phyloP scores from a whole-genome alignment of 139 green algal species.

The Prasinococcaceae sp. region DNA sequence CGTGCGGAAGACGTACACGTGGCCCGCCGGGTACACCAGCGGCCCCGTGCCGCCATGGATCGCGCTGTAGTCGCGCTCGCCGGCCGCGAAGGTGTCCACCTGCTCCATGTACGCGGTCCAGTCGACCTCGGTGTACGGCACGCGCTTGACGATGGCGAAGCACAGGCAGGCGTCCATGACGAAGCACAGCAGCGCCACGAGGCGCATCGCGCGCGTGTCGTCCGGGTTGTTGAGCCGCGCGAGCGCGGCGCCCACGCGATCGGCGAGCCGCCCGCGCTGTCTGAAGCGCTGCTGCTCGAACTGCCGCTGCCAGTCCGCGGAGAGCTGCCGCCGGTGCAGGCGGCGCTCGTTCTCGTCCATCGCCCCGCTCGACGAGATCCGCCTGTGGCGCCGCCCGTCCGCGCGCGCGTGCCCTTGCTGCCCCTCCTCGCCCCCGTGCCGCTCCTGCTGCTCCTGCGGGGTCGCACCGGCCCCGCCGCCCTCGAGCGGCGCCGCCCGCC shows the following conservation, averaged over 20 bases:
- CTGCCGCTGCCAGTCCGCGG: too few relatives aligned
- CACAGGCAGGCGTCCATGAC: constrained; percentile 10
- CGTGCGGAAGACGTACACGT: constrained; percentile 53
- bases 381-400: too few relatives aligned
- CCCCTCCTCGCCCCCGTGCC: background rate
- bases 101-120: constrained; percentile 44
- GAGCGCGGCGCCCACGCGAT: too few relatives aligned
- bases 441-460: too few relatives aligned
- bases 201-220: background rate
- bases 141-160: constrained; percentile 6
- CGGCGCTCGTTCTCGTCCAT: too few relatives aligned
- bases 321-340: too few relatives aligned
- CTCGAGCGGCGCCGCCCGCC: too few relatives aligned
- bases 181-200: constrained; percentile 3
- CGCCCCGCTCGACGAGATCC: too few relatives aligned
- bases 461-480: too few relatives aligned
- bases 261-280: too few relatives aligned
- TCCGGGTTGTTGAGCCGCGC: constrained; percentile 8
- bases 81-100: constrained; percentile 23
- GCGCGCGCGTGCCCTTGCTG: background rate
- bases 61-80: constrained; percentile 60
- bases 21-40: constrained; percentile 72
- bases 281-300: too few relatives aligned
- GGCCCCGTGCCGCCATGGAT: constrained; percentile 59
- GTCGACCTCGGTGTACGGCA: constrained; percentile 34